These are phyloP conservation scores for Leishmania mexicana DNA, from an alignment of 208 protist genomes.

Conservation along the genomic window DNA sequence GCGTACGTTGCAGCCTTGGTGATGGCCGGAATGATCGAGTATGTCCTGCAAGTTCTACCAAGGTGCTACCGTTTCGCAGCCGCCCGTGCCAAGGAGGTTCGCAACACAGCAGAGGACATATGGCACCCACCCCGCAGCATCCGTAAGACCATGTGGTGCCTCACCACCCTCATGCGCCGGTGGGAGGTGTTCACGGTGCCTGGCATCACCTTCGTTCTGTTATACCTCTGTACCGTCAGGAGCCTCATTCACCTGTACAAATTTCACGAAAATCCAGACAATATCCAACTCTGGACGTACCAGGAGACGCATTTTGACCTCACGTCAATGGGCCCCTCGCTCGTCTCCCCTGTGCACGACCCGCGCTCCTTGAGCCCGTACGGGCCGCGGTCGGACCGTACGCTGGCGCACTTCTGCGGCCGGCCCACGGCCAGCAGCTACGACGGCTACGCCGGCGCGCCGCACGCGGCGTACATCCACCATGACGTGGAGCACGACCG, in stretches of 20 bases:
- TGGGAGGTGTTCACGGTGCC: conserved; percentile 20
- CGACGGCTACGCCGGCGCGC: conserved; percentile 19
- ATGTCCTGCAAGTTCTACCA: conserved; percentile 11
- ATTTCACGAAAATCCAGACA: background rate
- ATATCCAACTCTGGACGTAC: conserved; percentile 18
- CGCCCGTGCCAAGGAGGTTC: background rate
- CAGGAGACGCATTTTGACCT: conserved; percentile 20
- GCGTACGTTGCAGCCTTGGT: conserved; percentile 2
- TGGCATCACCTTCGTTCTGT: conserved; percentile 5
- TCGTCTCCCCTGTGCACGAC: conserved; percentile 17
- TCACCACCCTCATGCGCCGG: background rate
- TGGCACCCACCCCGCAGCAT: conserved; percentile 1
- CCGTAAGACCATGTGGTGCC: background rate
- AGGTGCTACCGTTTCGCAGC: background rate
- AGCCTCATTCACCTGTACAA: background rate
- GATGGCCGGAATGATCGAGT: background rate
- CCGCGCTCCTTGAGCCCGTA: conserved; percentile 18
- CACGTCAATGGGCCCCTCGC: background rate
- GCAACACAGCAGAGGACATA: background rate
- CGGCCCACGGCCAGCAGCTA: conserved; percentile 27
- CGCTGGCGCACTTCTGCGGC: conserved; percentile 16
- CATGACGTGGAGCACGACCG: conserved; percentile 28
- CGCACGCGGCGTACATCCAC: conserved; percentile 25
- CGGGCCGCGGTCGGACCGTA: background rate
- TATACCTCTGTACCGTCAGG: conserved; percentile 1